Evolutionary conservation across 2,329 filamentous ascomycete species (phyloP).

Genomic region (Cercospora beticola): DNA sequence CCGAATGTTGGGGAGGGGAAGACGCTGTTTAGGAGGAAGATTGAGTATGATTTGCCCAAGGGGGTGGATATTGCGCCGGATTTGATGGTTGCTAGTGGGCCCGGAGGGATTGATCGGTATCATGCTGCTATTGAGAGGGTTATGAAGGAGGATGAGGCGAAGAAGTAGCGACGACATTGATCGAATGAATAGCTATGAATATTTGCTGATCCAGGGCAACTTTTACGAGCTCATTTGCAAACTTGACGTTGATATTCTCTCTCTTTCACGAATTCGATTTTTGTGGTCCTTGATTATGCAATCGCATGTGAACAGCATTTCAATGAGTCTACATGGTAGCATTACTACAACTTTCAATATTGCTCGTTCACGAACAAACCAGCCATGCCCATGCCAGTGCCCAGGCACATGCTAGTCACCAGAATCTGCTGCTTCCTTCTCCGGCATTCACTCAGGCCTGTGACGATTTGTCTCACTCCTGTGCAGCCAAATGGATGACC

Average conservation of each 20-base stretch:
- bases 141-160: background rate
- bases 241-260: too few species aligned
- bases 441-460: slow-evolving; percentile 66
- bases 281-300: too few species aligned
- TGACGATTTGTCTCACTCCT: slow-evolving; percentile 75
- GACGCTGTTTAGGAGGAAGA: background rate
- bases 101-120: background rate
- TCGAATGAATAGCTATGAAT: too few species aligned
- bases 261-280: too few species aligned
- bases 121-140: background rate
- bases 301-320: too few species aligned
- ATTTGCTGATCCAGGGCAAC: too few species aligned
- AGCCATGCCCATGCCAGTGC: slow-evolving; percentile 45
- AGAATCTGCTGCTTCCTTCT: slow-evolving; percentile 68
- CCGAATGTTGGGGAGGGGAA: background rate
- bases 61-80: background rate
- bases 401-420: slow-evolving; percentile 80
- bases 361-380: background rate
- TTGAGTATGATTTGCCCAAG: background rate
- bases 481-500: slow-evolving; percentile 88
- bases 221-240: too few species aligned
- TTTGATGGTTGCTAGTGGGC: background rate
- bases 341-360: background rate
- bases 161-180: background rate
- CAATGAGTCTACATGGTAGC: too few species aligned